Base-by-base conservation (phyloP, 108 stramenopile genomes). In the Thalassiosira profunda region DNA sequence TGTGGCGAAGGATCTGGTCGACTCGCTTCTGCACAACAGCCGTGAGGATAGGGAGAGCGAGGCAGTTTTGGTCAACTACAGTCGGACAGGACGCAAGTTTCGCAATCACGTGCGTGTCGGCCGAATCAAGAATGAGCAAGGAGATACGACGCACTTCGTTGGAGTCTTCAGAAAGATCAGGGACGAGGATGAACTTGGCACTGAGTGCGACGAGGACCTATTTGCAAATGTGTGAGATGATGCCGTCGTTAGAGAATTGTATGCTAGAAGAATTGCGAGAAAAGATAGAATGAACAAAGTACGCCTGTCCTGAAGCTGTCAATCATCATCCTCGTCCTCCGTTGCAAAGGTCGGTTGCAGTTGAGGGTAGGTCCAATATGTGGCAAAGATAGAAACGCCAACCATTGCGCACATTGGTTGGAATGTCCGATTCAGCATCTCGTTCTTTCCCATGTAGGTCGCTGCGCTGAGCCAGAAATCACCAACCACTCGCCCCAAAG, bases 401-500 rank as follows among this genome's bases (percentile, higher is more conserved):
- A 76, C 58, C 37, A 68, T 43, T 3, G 58, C n/a, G 41, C 40
- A 55, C 58, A 76, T 52, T 2, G 74, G 74, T 1, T 30, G 28
- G 57, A 76, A 76, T 1, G 52, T 59, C 17, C 33, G 21, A 28
- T 86, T 73, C 12, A 90, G 52, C 17, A 90, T 26, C 20, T 54
- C 65, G 1, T 76, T 81, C 7, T 84, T 33, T 12, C 88, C 88
- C 23, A 37, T 46, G 46, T 63, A 63, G 14, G 78, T 72, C 1
- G 68, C 61, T 5, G 54, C 31, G 12, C 72, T 56, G 43, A 90
- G 58, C 37, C 83, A 67, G 37, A 88, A 48, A 61, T 91, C 90
- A 31, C 90, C 90, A 15, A 86, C 51, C 10, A 82, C 89, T 55
- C 96, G 72, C 10, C 95, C 97, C 12, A 88, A 48, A 8, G 95